These are phyloP conservation scores for Cryptococcus jaspeensis DNA, from an alignment of 1,284 basidiomycete genomes.

Conservation along the genomic window DNA sequence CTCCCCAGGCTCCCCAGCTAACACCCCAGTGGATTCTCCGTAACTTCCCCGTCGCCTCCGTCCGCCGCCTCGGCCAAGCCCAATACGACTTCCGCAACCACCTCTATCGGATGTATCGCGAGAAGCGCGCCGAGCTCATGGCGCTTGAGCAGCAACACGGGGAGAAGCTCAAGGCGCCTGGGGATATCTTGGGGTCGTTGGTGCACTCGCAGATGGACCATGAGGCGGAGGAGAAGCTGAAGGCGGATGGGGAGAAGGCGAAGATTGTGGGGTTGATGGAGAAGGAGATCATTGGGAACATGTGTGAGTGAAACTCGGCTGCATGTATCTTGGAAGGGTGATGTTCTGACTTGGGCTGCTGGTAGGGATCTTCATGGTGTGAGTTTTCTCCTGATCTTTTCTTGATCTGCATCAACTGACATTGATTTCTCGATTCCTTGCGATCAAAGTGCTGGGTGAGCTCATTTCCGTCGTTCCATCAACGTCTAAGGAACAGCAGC, in stretches of 20 bases:
- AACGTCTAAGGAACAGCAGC: not conserved
- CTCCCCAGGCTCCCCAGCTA: too few species aligned
- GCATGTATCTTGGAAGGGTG: not conserved
- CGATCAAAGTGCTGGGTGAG: too few species aligned
- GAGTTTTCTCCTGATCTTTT: not conserved
- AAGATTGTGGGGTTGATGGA: slow-evolving; percentile 23
- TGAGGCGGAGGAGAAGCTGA: slow-evolving; percentile 17
- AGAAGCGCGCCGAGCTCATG: slow-evolving; percentile 18
- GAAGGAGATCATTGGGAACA: slow-evolving; percentile 25
- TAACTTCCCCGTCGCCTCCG: too few species aligned
- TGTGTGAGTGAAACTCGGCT: slow-evolving; percentile 17
- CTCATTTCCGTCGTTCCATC: not conserved
- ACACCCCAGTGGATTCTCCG: too few species aligned
- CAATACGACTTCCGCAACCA: slow-evolving; percentile 16
- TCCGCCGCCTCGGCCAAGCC: too few species aligned
- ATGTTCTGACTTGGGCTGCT: not conserved
- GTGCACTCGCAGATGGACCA: slow-evolving; percentile 26
- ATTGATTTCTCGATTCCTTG: not conserved
- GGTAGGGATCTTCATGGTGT: slow-evolving; percentile 28
- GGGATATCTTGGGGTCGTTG: slow-evolving; percentile 25
- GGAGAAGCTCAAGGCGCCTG: slow-evolving; percentile 19
- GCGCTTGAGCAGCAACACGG: slow-evolving; percentile 1
- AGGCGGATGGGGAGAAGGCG: slow-evolving; percentile 2
- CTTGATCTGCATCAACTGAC: too few species aligned
- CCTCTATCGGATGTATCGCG: slow-evolving; percentile 19